These are phyloP conservation scores for Aspergillus hancockii DNA, from an alignment of 495 filamentous ascomycete species.

Conservation along the genomic window DNA sequence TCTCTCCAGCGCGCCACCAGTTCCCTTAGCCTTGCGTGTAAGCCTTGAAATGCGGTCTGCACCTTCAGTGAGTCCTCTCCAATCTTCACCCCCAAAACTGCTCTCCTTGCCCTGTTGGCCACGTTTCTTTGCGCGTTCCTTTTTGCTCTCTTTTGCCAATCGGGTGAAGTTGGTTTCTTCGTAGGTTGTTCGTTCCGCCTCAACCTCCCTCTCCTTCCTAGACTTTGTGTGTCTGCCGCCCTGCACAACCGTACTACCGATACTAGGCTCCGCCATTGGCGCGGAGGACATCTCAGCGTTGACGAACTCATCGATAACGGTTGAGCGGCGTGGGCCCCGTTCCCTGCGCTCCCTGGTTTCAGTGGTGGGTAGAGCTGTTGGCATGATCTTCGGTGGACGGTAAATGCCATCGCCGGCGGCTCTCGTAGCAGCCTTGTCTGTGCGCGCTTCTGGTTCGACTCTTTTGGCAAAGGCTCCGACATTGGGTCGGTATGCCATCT, in stretches of 20 bases:
- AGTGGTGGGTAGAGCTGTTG: slow-evolving; percentile 62
- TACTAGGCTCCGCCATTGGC: slow-evolving; percentile 76
- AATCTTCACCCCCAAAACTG: slow-evolving; percentile 81
- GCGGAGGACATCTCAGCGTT: slow-evolving; percentile 74
- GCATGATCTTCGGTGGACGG: slow-evolving; percentile 79
- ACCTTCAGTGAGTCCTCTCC: slow-evolving; percentile 74
- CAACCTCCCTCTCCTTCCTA: slow-evolving; percentile 64
- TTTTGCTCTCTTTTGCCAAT: slow-evolving; percentile 78
- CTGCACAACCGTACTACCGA: slow-evolving; percentile 76
- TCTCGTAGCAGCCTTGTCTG: slow-evolving; percentile 25
- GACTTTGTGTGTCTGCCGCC: slow-evolving; percentile 75
- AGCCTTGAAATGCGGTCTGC: slow-evolving; percentile 74
- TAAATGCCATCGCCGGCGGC: slow-evolving; percentile 63
- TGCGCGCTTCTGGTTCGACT: slow-evolving; percentile 28
- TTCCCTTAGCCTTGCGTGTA: slow-evolving; percentile 57
- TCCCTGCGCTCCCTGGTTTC: slow-evolving; percentile 59
- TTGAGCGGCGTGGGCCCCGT: slow-evolving; percentile 57
- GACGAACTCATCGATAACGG: slow-evolving; percentile 84
- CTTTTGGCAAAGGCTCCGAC: slow-evolving; percentile 57
- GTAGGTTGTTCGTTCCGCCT: slow-evolving; percentile 72
- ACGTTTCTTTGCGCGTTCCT: slow-evolving; percentile 57
- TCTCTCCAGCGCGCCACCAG: slow-evolving; percentile 66
- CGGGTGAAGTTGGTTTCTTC: slow-evolving; percentile 87
- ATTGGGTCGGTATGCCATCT: slow-evolving; percentile 69
- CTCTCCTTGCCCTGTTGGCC: slow-evolving; percentile 52